These are phyloP conservation scores for Trifolium dubium DNA, from an alignment of 306 rosid species.

Conservation along the genomic window DNA sequence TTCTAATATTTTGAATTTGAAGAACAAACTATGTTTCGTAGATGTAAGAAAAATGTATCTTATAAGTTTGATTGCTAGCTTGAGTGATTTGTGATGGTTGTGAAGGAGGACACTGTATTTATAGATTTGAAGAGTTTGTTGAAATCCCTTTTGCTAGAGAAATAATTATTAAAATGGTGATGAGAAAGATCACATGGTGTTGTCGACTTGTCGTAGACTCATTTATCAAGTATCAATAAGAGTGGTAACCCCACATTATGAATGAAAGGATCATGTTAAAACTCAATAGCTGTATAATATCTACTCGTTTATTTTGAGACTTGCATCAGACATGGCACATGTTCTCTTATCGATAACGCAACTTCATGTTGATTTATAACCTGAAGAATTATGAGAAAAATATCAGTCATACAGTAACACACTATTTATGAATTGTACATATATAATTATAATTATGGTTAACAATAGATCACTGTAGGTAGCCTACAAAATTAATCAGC, in stretches of 20 bases:
- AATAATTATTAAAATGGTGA: conserved; percentile 15
- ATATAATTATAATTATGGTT: too few species aligned
- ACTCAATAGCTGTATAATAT: background rate
- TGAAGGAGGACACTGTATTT: background rate
- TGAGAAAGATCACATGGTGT: conserved; percentile 30
- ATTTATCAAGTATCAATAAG: background rate
- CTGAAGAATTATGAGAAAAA: background rate
- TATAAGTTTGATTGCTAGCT: background rate
- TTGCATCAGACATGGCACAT: conserved; percentile 3
- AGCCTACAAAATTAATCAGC: background rate
- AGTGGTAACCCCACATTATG: background rate
- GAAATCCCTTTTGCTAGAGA: background rate
- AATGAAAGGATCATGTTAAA: too few species aligned
- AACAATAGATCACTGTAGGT: background rate
- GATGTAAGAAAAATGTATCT: background rate
- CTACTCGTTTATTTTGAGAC: background rate
- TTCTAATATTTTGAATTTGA: background rate
- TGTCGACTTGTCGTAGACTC: conserved; percentile 25
- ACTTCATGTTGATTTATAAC: background rate
- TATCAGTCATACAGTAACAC: background rate
- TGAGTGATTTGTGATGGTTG: background rate
- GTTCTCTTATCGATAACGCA: background rate
- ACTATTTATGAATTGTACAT: background rate
- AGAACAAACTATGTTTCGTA: background rate
- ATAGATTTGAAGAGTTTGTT: background rate